Percentiles rank a stretch among this genome's conserved stretches.
Evolutionary conservation across 2,329 filamentous ascomycete genomes (phyloP).

Genomic region (Ascochyta fabae): DNA sequence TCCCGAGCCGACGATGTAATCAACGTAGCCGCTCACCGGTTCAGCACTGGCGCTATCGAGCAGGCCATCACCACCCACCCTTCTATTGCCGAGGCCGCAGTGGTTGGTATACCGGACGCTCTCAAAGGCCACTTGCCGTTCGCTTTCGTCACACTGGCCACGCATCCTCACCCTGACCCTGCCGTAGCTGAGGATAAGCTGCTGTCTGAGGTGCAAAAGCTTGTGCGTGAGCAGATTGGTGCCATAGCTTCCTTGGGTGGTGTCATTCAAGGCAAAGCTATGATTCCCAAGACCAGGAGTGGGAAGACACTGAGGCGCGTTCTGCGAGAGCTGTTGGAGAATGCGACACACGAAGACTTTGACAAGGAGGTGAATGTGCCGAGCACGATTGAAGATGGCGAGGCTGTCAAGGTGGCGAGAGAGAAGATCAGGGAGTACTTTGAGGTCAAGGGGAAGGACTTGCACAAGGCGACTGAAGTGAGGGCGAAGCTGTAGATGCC

Average conservation of each 20-base stretch:
- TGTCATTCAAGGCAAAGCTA: conserved; percentile 80
- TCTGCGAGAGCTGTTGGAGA: conserved; percentile 82
- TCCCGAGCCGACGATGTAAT: conserved; percentile 81
- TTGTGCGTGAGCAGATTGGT: conserved; percentile 82
- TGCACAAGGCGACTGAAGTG: conserved; percentile 49
- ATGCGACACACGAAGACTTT: conserved; percentile 75
- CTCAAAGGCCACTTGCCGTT: conserved; percentile 93
- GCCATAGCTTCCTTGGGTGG: conserved; percentile 86
- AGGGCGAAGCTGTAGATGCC: conserved; percentile 50
- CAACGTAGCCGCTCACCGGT: conserved; percentile 91
- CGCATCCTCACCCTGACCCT: conserved; percentile 58
- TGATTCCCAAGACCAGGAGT: conserved; percentile 91
- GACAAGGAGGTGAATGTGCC: conserved; percentile 76
- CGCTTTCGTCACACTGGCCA: conserved; percentile 75
- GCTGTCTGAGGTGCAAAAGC: conserved; percentile 70
- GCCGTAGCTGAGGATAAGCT: conserved; percentile 59
- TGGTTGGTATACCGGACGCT: conserved; percentile 83
- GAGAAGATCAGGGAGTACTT: conserved; percentile 79
- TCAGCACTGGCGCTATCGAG: conserved; percentile 90
- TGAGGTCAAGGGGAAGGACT: conserved; percentile 49
- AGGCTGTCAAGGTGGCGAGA: conserved; percentile 76
- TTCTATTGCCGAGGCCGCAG: conserved; percentile 79
- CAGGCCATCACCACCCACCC: conserved; percentile 87
- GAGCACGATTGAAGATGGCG: conserved; percentile 82
- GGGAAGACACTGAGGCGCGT: conserved; percentile 89